phyloP scores from a whole-genome alignment of 2,329 filamentous ascomycete genomes.

The Blastomyces gilchristii region DNA sequence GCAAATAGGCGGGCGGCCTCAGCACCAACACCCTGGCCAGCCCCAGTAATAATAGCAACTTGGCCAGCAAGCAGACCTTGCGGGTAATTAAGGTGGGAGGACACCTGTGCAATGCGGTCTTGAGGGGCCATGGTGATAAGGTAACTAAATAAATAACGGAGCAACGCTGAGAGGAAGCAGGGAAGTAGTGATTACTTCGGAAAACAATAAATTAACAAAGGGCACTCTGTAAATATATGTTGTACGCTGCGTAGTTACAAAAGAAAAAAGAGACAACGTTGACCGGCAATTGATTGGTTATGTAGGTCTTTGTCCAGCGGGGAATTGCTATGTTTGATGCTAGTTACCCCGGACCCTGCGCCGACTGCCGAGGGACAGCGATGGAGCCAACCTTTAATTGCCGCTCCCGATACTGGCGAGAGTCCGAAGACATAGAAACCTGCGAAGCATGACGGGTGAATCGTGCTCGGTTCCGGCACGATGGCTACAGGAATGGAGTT shows the following conservation, averaged over 20 bases:
- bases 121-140: slow-evolving; percentile 35
- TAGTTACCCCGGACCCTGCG: neutral
- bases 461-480: neutral
- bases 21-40: slow-evolving; percentile 78
- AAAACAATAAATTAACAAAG: neutral
- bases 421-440: neutral
- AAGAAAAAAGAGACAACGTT: neutral
- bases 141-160: neutral
- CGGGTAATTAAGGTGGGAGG: slow-evolving; percentile 71
- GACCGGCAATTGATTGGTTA: neutral
- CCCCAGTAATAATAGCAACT: slow-evolving; percentile 77
- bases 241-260: neutral
- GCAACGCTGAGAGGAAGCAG: neutral
- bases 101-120: slow-evolving; percentile 57
- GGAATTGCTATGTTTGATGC: neutral
- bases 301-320: neutral
- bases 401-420: neutral
- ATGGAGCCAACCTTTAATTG: no score
- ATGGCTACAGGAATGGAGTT: neutral
- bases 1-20: slow-evolving; percentile 74
- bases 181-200: neutral
- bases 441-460: neutral
- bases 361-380: slow-evolving; percentile 5
- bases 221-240: neutral
- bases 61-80: slow-evolving; percentile 68